Conservation (phyloP, 23 red algal species). For the Gracilariopsis chorda region DNA sequence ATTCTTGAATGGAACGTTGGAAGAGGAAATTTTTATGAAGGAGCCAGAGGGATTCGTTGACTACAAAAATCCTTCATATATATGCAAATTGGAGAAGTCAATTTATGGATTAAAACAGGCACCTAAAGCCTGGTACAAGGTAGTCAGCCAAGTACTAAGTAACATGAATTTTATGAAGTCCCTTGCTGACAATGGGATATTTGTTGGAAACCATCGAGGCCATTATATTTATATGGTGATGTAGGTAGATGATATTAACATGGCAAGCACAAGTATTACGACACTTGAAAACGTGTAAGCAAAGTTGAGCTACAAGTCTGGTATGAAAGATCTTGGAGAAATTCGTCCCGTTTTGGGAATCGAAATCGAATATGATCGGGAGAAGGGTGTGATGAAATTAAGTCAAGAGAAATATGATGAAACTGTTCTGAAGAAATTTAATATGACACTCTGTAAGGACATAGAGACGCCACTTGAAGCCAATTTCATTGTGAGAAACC, state of each 20-base stretch:
- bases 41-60: neutral
- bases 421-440: neutral
- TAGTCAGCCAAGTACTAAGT: neutral
- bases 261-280: no score
- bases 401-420: neutral
- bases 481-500: neutral
- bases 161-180: neutral
- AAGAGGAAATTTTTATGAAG: neutral
- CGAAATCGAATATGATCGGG: neutral
- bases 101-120: neutral
- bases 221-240: no score
- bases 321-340: no score
- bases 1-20: neutral
- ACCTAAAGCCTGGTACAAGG: neutral
- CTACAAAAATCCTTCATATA: neutral
- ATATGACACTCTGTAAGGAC: neutral
- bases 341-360: neutral
- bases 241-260: no score
- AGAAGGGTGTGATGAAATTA: neutral
- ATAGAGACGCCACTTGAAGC: neutral
- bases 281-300: no score
- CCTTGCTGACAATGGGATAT: neutral
- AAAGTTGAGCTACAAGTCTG: no score
- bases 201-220: neutral
- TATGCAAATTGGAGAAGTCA: neutral